A percentile compares a stretch with the other conserved stretches of the same genome.
Conservation (phyloP, 1,284 basidiomycete genomes). For the Malassezia sympodialis region DNA sequence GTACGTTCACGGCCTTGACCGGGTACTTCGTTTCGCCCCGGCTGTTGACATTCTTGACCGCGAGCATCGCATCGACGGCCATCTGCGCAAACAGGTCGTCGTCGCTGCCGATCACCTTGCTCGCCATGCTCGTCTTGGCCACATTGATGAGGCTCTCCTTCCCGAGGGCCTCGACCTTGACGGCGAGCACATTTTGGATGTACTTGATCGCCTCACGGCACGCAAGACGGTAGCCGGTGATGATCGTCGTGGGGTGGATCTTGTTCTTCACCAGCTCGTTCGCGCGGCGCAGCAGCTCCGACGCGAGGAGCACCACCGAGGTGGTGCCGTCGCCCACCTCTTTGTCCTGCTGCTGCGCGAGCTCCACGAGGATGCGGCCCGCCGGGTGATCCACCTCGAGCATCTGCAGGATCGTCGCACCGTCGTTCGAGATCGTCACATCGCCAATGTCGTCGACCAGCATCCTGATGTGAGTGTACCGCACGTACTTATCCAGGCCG, state of each 20-base stretch:
- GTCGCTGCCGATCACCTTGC: constrained; percentile 96
- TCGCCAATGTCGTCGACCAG: constrained; percentile 98
- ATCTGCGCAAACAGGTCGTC: constrained; percentile 96
- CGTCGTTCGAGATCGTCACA: constrained; percentile 99
- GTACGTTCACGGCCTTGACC: constrained; percentile 97
- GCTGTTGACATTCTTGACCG: constrained; percentile 86
- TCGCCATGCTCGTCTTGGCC: constrained; percentile 97
- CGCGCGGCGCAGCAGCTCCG: constrained; percentile 84
- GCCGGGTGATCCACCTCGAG: constrained; percentile 86
- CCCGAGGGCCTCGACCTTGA: constrained; percentile 85
- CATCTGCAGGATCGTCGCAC: constrained; percentile 89
- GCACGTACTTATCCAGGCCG: constrained; percentile 50
- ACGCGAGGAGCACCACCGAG: constrained; percentile 93
- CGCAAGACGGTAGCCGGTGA: constrained; percentile 92
- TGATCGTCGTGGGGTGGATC: constrained; percentile 98
- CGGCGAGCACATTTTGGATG: constrained; percentile 92
- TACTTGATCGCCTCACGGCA: constrained; percentile 96
- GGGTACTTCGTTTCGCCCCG: constrained; percentile 97
- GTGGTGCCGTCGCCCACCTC: constrained; percentile 99
- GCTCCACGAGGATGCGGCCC: constrained; percentile 86
- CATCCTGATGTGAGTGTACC: constrained; percentile 51
- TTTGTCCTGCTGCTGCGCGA: constrained; percentile 98
- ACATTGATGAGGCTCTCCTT: constrained; percentile 88
- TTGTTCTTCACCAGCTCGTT: constrained; percentile 97
- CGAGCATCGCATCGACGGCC: constrained; percentile 97